phyloP scores from a whole-genome alignment of 1,284 basidiomycete species.

The Taiwanofungus camphoratus region DNA sequence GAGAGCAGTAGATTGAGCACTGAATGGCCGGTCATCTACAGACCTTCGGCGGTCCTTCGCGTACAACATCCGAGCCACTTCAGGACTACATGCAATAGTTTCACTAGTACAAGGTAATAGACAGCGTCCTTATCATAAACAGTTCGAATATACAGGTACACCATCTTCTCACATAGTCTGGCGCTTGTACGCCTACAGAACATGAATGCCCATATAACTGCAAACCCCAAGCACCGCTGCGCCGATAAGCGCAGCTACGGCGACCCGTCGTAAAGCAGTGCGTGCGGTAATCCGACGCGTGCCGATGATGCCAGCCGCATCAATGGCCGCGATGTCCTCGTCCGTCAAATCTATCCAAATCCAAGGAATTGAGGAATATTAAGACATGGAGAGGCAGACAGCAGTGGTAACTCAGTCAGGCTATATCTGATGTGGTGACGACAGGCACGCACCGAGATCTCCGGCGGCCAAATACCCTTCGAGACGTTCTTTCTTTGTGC shows the following conservation, averaged over 20 bases:
- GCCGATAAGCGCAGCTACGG: constrained; percentile 20
- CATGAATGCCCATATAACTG: constrained; percentile 20
- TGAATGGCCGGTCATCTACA: too few species aligned
- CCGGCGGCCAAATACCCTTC: constrained; percentile 51
- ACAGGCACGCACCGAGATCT: constrained; percentile 36
- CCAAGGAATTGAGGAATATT: too few species aligned
- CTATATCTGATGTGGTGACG: not conserved
- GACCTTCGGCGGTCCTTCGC: too few species aligned
- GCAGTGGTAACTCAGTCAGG: not conserved
- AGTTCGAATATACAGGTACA: too few species aligned
- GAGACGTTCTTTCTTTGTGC: constrained; percentile 46
- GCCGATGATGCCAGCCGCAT: constrained; percentile 34
- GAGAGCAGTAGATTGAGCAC: too few species aligned
- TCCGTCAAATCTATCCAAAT: constrained; percentile 26
- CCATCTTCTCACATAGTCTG: too few species aligned
- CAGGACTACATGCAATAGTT: too few species aligned
- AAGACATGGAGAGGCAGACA: not conserved
- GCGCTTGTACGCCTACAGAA: too few species aligned
- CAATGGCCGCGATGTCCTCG: constrained; percentile 37
- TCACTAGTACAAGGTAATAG: too few species aligned
- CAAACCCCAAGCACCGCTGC: constrained; percentile 22
- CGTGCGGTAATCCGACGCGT: constrained; percentile 19
- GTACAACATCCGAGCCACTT: too few species aligned
- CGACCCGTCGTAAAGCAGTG: constrained; percentile 19
- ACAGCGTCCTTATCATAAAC: too few species aligned